These are phyloP conservation scores for Candida taoyuanica DNA, from an alignment of 805 yeast genomes.

Conservation along the genomic window DNA sequence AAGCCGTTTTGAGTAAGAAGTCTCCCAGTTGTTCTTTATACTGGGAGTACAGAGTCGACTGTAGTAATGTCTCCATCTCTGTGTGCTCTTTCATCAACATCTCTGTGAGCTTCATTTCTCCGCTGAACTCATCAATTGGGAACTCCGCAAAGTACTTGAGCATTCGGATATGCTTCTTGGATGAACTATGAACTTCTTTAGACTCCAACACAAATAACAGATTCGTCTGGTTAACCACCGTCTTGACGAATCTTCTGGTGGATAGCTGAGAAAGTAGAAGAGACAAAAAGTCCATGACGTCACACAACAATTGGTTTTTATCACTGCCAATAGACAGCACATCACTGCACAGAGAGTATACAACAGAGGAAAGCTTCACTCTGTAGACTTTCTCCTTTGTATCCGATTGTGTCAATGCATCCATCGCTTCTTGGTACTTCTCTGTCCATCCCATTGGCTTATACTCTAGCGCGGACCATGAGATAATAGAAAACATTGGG, in stretches of 20 bases:
- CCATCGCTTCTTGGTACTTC: slow-evolving; percentile 1
- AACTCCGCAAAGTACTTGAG: slow-evolving; percentile 29
- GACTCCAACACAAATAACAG: not conserved
- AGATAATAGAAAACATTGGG: slow-evolving; percentile 19
- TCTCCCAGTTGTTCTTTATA: slow-evolving; percentile 19
- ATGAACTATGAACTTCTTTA: not conserved
- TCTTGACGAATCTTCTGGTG: slow-evolving; percentile 34
- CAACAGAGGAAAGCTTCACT: slow-evolving; percentile 1
- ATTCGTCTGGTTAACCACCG: slow-evolving; percentile 28
- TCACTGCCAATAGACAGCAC: not conserved
- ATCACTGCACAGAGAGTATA: not conserved
- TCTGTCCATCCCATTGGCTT: slow-evolving; percentile 3
- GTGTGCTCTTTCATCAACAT: slow-evolving; percentile 11
- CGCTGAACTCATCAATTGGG: slow-evolving; percentile 41
- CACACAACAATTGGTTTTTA: not conserved
- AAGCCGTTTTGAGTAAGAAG: slow-evolving; percentile 2
- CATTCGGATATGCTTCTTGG: slow-evolving; percentile 3
- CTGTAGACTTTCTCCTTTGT: slow-evolving; percentile 8
- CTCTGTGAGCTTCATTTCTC: slow-evolving; percentile 23
- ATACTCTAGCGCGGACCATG: slow-evolving; percentile 13
- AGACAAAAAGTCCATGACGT: slow-evolving; percentile 1
- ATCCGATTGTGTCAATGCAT: not conserved
- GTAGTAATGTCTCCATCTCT: slow-evolving; percentile 20
- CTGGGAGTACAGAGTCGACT: slow-evolving; percentile 19
- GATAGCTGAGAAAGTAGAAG: slow-evolving; percentile 36